A percentile compares a stretch with the other conserved stretches of the same genome.
Evolutionary conservation across 441 rosid genomes (phyloP).

Genomic region (Viola pubescens): DNA sequence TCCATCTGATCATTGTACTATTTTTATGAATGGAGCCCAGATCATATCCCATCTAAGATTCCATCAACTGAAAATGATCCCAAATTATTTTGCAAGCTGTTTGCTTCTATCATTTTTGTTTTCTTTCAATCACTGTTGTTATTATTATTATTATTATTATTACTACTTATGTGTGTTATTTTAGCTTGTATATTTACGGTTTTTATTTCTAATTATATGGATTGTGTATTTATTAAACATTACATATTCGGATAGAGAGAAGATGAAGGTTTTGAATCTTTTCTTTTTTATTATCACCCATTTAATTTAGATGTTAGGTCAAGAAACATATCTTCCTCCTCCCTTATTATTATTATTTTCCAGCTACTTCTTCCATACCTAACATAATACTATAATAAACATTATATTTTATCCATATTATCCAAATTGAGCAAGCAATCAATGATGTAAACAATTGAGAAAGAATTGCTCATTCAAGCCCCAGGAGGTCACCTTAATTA

Average conservation of each 20-base stretch:
- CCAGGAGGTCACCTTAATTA: background rate
- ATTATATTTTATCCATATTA: background rate
- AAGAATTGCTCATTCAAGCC: background rate
- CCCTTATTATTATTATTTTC: background rate
- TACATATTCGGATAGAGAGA: background rate
- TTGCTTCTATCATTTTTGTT: background rate
- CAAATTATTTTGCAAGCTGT: slow-evolving; percentile 5
- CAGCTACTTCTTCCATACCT: background rate
- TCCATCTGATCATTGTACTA: slow-evolving; percentile 3
- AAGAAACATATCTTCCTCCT: slow-evolving; percentile 14
- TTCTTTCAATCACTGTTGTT: background rate
- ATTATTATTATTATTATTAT: background rate
- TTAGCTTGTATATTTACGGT: no score
- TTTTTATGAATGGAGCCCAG: background rate
- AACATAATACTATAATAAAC: background rate
- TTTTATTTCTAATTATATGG: no score
- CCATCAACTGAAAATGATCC: background rate
- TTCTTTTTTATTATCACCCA: slow-evolving; percentile 6
- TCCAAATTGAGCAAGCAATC: no score
- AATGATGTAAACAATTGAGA: slow-evolving; percentile 2
- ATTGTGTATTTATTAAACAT: no score
- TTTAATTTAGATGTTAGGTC: slow-evolving; percentile 23
- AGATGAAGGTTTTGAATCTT: slow-evolving; percentile 1
- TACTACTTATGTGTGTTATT: background rate
- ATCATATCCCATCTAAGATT: no score